Base-by-base conservation (phyloP, 139 green algal genomes). In the Tetraselmis chui region DNA sequence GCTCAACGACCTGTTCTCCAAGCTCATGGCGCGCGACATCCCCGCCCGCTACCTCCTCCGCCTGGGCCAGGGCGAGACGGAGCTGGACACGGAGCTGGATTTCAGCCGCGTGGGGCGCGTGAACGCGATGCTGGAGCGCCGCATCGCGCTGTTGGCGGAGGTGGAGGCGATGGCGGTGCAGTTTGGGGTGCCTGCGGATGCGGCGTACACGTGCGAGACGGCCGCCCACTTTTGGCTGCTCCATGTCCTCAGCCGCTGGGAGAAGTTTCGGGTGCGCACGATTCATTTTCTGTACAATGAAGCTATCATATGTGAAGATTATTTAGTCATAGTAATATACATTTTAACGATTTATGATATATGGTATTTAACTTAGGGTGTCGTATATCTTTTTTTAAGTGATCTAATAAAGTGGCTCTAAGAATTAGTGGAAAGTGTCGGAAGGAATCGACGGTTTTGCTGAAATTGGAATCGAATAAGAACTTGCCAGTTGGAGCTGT, bases 221-320 rank as follows among this genome's bases (percentile, higher is more conserved):
- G 95, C 95, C 0, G 92, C 84, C 1, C 90, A 99, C 91, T 99
- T 99, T 86, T 99, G 94, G 95, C 89, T 98, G 84, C 85, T 99
- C 83, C 95, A 99, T 83, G 93, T 99, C 80, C 86, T 98, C 58
- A 87, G 88, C 45, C 89, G 91, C 30, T 98, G 93, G 90, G 94
- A 95, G 86, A 91, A 91, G 83, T 96, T 94, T 83, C 31, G 59
- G 29, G 83, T 67, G 45, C 11, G n/a, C n/a, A n/a, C n/a, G n/a
- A n/a, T n/a, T n/a, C n/a, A n/a, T n/a, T n/a, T n/a, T n/a, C n/a
- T n/a, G n/a, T n/a, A n/a, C n/a, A n/a, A n/a, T n/a, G n/a, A n/a
- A n/a, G n/a, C n/a, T n/a, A n/a, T n/a, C n/a, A n/a, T n/a, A n/a
- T n/a, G n/a, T n/a, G n/a, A n/a, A n/a, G n/a, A n/a, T n/a, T n/a